These are phyloP conservation scores for Sechiopsis laciniata DNA, from an alignment of 306 rosid species.

Conservation along the genomic window DNA sequence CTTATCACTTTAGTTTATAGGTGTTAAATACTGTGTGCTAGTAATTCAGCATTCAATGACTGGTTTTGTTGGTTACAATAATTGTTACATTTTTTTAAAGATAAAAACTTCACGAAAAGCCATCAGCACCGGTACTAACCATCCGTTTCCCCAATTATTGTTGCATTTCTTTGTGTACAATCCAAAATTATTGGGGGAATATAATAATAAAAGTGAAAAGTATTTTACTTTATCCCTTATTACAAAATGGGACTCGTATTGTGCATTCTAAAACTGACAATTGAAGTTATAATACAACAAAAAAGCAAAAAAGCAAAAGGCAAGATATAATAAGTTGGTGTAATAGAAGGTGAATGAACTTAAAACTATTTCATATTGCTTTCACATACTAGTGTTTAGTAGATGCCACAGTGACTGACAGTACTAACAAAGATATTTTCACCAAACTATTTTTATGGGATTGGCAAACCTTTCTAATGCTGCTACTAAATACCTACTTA, in stretches of 20 bases:
- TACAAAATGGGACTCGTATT: neutral
- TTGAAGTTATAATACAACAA: neutral
- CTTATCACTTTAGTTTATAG: no score
- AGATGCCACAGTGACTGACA: neutral
- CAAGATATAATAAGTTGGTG: neutral
- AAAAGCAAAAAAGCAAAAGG: no score
- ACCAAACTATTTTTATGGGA: neutral
- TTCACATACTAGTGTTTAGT: neutral
- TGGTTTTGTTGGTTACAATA: neutral
- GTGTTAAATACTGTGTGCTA: no score
- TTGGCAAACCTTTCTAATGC: neutral
- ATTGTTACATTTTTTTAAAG: neutral
- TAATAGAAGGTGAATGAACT: neutral
- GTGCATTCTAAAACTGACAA: neutral
- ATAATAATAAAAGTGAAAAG: no score
- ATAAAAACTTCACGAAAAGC: no score
- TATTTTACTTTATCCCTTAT: no score
- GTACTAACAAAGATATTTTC: neutral
- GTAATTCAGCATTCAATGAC: neutral
- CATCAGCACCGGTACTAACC: no score
- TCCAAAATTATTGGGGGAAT: neutral
- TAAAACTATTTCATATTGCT: slow-evolving; percentile 4
- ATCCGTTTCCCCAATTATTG: no score
- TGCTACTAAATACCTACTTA: neutral
- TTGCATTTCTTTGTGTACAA: no score